Evolutionary conservation across 768 basidiomycete genomes (phyloP), one percentile per base, ranked within the genome.

Genomic region (Butyriboletus loyo): DNA sequence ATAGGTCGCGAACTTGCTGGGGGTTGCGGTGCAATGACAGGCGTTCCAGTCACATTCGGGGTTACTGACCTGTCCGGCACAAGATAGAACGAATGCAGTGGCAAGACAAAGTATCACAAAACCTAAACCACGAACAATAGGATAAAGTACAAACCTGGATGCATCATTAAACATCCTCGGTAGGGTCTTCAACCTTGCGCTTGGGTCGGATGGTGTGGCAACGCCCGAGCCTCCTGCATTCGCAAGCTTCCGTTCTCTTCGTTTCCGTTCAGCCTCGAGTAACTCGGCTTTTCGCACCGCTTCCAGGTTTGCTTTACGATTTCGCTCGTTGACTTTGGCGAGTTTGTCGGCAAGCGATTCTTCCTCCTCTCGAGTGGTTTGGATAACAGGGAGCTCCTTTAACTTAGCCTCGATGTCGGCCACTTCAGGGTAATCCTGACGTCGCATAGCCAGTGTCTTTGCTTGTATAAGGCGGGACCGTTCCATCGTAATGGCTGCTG

Each of bases 281-380:
- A 85, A 67, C 69, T 96, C 93, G 0, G 89, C 87, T 57, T 81
- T 83, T 53, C 89, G 78, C 47, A 93, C 82, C 4, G 82, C 82
- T 62, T 95, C 96, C 58, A 83, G 57, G 52, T 96, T 96, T 28
- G 87, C 86, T 66, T 82, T 86, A 50, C 89, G 80, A 68, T 98
- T 98, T 50, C 92, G 82, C 72, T 94, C 92, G 65, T 96, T 98
- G 49, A 98, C 85, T 64, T 75, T 83, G 15, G 89, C 82, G 24
- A 96, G 77, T 63, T 81, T 71, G 56, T 89, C 61, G 10, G 63
- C 67, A 7, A 68, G 63, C 7, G 70, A 70, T 54, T 66, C 68
- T 19, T 64, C 66, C 4, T 66, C 65, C 43, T 65, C 68, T 39
- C 62, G 60, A 10, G 37, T 19, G n/a, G 7, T 41, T 36, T 60